These are phyloP conservation scores for Metschnikowia shivogae DNA, from an alignment of 805 yeast genomes.

Conservation along the genomic window DNA sequence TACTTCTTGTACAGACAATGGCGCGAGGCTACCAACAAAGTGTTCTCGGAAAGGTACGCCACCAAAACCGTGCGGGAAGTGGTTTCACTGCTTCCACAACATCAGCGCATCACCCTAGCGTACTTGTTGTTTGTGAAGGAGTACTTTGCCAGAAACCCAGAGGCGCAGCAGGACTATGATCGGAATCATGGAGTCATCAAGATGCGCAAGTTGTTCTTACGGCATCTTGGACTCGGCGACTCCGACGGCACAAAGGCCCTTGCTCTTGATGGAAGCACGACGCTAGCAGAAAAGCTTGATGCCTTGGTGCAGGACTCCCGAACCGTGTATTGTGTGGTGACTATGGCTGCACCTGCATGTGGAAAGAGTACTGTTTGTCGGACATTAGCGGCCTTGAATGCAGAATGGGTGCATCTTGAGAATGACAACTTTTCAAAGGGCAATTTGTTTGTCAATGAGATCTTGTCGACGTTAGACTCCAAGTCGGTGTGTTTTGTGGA, in stretches of 20 bases:
- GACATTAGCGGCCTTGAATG: conserved; percentile 53
- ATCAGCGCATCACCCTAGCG: conserved; percentile 56
- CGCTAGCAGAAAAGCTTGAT: conserved; percentile 17
- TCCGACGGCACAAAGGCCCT: conserved; percentile 58
- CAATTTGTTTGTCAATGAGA: conserved; percentile 44
- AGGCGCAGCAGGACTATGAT: conserved; percentile 42
- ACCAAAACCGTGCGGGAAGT: conserved; percentile 23
- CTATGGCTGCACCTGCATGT: conserved; percentile 89
- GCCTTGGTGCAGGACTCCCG: conserved; percentile 20
- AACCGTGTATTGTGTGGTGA: conserved; percentile 58
- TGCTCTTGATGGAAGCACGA: conserved; percentile 38
- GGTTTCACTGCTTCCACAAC: conserved; percentile 35
- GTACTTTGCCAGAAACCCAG: conserved; percentile 47
- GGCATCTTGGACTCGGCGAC: conserved; percentile 38
- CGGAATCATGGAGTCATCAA: conserved; percentile 70
- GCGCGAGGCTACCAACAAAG: conserved; percentile 76
- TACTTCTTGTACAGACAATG: conserved; percentile 85
- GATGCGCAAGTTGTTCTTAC: conserved; percentile 62
- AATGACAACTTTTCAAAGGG: conserved; percentile 67
- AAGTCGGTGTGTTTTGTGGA: conserved; percentile 64
- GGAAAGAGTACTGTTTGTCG: conserved; percentile 85
- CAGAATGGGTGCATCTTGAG: conserved; percentile 70
- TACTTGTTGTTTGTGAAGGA: conserved; percentile 67
- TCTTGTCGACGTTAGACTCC: conserved; percentile 34
- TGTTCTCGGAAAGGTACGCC: conserved; percentile 34